These are phyloP conservation scores for Lanzia echinophila DNA, from an alignment of 2,329 filamentous ascomycete genomes.

Conservation along the genomic window DNA sequence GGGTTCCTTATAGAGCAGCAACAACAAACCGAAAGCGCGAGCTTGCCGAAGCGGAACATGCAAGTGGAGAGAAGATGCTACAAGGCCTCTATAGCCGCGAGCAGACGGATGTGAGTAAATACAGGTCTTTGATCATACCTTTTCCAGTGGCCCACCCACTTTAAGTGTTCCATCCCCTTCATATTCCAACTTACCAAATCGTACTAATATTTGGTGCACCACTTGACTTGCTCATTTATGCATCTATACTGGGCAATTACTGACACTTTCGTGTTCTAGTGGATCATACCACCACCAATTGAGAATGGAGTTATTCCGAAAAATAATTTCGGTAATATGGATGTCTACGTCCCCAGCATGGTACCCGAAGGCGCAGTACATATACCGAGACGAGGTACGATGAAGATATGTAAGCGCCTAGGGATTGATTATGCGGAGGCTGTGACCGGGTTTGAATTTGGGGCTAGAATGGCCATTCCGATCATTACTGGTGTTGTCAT, in stretches of 20 bases:
- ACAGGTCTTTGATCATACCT: too few species aligned
- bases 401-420: conserved; percentile 75
- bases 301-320: conserved; percentile 81
- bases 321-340: conserved; percentile 94
- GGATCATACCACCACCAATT: conserved; percentile 89
- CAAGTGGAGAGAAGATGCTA: conserved; percentile 71
- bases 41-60: conserved; percentile 74
- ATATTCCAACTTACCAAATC: too few species aligned
- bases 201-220: too few species aligned
- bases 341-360: conserved; percentile 92
- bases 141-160: too few species aligned
- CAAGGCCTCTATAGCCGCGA: conserved; percentile 79
- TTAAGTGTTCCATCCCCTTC: too few species aligned
- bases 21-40: conserved; percentile 82
- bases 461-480: conserved; percentile 87
- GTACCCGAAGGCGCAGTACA: conserved; percentile 79
- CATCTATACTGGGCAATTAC: too few species aligned
- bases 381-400: conserved; percentile 69
- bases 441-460: conserved; percentile 94
- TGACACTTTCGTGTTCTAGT: conserved; percentile 32
- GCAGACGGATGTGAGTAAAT: conserved; percentile 59
- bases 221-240: too few species aligned
- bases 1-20: conserved; percentile 83
- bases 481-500: conserved; percentile 87
- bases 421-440: conserved; percentile 88